Evolutionary conservation across 495 filamentous ascomycete genomes (phyloP).

Genomic region (Schizothecium vesticola): DNA sequence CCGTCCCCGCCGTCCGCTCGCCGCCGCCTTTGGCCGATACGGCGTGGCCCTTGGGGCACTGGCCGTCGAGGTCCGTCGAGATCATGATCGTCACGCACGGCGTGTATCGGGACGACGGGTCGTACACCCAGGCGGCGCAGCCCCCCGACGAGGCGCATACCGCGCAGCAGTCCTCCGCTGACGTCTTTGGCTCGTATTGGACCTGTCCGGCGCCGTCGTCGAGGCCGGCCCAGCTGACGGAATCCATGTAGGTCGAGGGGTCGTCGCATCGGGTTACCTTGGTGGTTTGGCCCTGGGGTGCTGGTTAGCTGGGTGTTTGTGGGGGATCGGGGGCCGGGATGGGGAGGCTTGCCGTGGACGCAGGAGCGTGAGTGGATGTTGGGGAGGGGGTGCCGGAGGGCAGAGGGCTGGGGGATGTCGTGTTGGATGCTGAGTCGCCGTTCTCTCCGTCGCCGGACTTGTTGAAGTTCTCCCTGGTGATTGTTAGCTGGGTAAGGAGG

Average conservation of each 20-base stretch:
- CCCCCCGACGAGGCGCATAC: constrained; percentile 6
- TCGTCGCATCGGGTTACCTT: constrained; percentile 11
- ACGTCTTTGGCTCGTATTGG: background rate
- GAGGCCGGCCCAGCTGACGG: constrained; percentile 14
- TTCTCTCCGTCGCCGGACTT: background rate
- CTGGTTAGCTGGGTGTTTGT: background rate
- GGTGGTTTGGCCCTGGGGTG: background rate
- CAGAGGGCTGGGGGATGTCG: background rate
- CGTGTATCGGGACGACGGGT: constrained; percentile 9
- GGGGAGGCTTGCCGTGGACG: background rate
- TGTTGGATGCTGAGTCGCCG: background rate
- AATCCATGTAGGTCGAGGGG: constrained; percentile 13
- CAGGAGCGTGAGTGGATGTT: background rate
- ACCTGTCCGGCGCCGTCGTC: background rate
- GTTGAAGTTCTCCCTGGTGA: background rate
- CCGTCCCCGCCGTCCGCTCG: constrained; percentile 7
- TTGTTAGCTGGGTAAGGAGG: background rate
- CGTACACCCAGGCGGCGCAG: constrained; percentile 26
- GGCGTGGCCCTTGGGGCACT: constrained; percentile 17
- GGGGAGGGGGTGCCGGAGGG: background rate
- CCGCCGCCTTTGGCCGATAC: constrained; percentile 5
- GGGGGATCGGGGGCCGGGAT: background rate
- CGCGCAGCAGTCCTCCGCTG: constrained; percentile 20
- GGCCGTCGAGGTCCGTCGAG: background rate
- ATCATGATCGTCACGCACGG: constrained; percentile 21